phyloP scores from a whole-genome alignment of 257 asterid genomes.

The Nemophila menziesii region DNA sequence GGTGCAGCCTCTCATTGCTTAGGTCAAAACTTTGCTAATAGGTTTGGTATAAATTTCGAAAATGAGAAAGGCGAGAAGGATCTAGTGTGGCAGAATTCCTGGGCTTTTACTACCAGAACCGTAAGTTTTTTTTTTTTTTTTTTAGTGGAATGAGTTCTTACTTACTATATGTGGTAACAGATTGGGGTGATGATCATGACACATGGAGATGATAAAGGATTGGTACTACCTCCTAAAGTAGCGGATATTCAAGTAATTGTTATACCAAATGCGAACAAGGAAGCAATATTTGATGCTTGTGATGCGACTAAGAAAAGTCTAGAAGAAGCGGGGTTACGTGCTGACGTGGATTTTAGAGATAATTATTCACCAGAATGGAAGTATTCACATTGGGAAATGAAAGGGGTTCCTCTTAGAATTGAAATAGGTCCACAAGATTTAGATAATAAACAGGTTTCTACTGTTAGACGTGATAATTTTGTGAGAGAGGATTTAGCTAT shows the following conservation, averaged over 20 bases:
- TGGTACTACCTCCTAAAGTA: conserved; percentile 92
- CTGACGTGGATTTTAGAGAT: conserved; percentile 78
- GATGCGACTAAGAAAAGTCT: conserved; percentile 47
- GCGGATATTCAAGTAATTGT: conserved; percentile 76
- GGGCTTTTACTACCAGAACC: conserved; percentile 92
- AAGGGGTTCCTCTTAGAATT: conserved; percentile 93
- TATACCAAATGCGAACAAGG: conserved; percentile 80
- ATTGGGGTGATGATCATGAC: conserved; percentile 96
- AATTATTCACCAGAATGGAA: conserved; percentile 98
- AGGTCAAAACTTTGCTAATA: conserved; percentile 89
- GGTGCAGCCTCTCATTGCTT: conserved; percentile 98
- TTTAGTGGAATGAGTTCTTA: neutral
- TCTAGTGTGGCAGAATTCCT: conserved; percentile 97
- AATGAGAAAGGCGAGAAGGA: conserved; percentile 83
- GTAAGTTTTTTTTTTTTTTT: conserved; percentile 20
- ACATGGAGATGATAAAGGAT: conserved; percentile 91
- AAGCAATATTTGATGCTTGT: conserved; percentile 82
- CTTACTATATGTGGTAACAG: conserved; percentile 27
- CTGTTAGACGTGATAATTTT: conserved; percentile 73
- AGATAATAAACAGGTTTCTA: conserved; percentile 81
- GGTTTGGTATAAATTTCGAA: conserved; percentile 85
- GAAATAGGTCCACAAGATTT: conserved; percentile 96
- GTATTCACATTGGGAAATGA: conserved; percentile 96
- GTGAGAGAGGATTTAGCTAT: conserved; percentile 57
- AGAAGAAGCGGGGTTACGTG: conserved; percentile 67